Conservation (phyloP, 1,284 basidiomycete genomes). For the Xanthoconium separans region DNA sequence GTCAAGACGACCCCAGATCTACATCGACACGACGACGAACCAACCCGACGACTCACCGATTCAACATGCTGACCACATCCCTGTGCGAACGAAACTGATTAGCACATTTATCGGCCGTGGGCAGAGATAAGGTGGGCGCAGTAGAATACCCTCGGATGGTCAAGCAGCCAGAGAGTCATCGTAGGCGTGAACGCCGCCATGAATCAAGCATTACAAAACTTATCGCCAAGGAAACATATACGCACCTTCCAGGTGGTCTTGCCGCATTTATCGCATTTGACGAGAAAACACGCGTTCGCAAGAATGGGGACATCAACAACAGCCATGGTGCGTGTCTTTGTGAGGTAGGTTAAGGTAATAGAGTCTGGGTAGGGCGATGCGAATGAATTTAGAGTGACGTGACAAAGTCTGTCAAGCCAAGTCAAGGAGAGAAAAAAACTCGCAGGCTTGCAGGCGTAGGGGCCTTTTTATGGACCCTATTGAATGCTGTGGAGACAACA, state of each 20-base stretch:
- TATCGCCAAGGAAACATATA: constrained; percentile 30
- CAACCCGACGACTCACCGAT: constrained; percentile 44
- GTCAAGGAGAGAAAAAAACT: constrained; percentile 1
- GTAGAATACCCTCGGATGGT: neutral
- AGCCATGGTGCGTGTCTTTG: constrained; percentile 24
- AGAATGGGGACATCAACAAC: constrained; percentile 33
- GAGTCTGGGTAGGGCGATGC: constrained; percentile 21
- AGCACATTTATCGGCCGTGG: constrained; percentile 11
- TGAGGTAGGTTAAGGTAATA: constrained; percentile 37
- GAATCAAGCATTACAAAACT: constrained; percentile 13
- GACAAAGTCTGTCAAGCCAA: constrained; percentile 13
- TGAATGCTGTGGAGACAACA: neutral
- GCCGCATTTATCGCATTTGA: constrained; percentile 60
- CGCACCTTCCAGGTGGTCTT: constrained; percentile 77
- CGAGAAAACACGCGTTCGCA: constrained; percentile 54
- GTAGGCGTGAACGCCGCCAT: constrained; percentile 13
- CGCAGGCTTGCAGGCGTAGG: neutral
- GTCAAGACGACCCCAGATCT: constrained; percentile 15
- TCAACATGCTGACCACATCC: constrained; percentile 70
- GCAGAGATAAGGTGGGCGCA: constrained; percentile 19
- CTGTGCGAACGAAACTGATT: constrained; percentile 36
- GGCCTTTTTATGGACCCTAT: constrained; percentile 9
- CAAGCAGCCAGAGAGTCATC: neutral
- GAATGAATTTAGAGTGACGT: constrained; percentile 22
- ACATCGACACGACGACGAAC: constrained; percentile 16